phyloP scores from a whole-genome alignment of 805 yeast genomes.

The Wickerhamiella kazuoi region DNA sequence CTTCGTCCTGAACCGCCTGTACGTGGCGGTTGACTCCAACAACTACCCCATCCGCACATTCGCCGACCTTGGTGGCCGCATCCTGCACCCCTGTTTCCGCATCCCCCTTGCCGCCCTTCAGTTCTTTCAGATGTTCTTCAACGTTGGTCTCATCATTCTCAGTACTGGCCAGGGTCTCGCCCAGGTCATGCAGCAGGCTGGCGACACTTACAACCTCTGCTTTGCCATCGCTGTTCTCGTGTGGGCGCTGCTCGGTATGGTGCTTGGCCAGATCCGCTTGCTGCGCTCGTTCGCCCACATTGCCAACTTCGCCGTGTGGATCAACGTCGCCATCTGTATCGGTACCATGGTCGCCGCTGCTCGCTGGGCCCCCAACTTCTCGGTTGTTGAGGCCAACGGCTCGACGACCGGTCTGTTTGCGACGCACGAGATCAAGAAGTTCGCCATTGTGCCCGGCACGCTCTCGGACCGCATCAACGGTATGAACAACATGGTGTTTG shows the following conservation, averaged over 20 bases:
- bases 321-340: slow-evolving; percentile 28
- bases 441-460: slow-evolving; percentile 1
- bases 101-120: slow-evolving; percentile 24
- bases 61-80: slow-evolving; percentile 27
- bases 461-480: slow-evolving; percentile 9
- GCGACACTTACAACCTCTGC: slow-evolving; percentile 27
- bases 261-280: slow-evolving; percentile 27
- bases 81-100: slow-evolving; percentile 23
- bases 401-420: no score
- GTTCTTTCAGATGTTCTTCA: slow-evolving; percentile 27
- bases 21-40: slow-evolving; percentile 25
- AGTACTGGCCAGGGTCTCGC: slow-evolving; percentile 28
- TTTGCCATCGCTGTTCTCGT: slow-evolving; percentile 31
- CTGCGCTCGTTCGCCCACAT: slow-evolving; percentile 25
- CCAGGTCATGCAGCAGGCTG: slow-evolving; percentile 18
- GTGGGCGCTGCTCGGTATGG: slow-evolving; percentile 27
- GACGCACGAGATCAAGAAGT: not conserved
- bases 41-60: slow-evolving; percentile 28
- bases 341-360: slow-evolving; percentile 29
- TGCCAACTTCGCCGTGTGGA: slow-evolving; percentile 31
- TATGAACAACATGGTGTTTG: no score
- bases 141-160: slow-evolving; percentile 27
- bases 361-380: not conserved
- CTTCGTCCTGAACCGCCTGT: slow-evolving; percentile 23
- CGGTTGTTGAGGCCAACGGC: no score